phyloP scores from a whole-genome alignment of 2,329 filamentous ascomycete species.

The Ophiostoma sp. region DNA sequence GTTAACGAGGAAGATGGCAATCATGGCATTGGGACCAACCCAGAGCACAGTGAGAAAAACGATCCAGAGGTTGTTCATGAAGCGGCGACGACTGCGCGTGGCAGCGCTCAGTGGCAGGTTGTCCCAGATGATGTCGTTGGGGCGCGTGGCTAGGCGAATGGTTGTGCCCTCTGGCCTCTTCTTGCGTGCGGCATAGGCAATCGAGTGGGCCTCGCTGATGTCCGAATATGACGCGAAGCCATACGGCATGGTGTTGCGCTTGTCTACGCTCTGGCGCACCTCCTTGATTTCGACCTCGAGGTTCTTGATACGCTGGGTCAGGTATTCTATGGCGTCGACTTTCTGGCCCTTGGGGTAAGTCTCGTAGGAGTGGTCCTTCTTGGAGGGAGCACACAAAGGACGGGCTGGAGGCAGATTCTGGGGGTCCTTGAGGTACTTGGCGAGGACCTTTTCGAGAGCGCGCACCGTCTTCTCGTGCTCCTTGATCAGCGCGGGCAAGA shows the following conservation, averaged over 20 bases:
- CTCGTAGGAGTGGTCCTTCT: conserved; percentile 64
- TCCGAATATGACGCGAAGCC: conserved; percentile 92
- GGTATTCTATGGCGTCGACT: conserved; percentile 89
- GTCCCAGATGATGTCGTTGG: conserved; percentile 92
- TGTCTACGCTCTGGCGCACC: conserved; percentile 75
- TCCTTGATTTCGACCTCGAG: conserved; percentile 81
- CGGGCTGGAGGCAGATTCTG: conserved; percentile 69
- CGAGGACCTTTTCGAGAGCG: conserved; percentile 73
- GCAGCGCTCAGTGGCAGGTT: conserved; percentile 71
- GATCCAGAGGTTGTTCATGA: conserved; percentile 82
- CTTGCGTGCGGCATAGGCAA: conserved; percentile 73
- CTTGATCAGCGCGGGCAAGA: conserved; percentile 76
- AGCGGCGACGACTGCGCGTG: conserved; percentile 63
- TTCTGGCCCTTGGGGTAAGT: conserved; percentile 64
- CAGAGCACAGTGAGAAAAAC: conserved; percentile 73
- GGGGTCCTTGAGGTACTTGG: conserved; percentile 87
- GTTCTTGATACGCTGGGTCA: conserved; percentile 75
- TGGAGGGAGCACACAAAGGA: conserved; percentile 73
- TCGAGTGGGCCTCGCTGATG: conserved; percentile 80
- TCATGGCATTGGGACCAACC: conserved; percentile 88
- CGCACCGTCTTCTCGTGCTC: conserved; percentile 77
- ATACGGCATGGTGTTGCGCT: conserved; percentile 80
- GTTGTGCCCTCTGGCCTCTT: conserved; percentile 76
- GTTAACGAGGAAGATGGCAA: conserved; percentile 88
- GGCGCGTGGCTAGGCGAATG: conserved; percentile 73